Base-by-base conservation (phyloP, 1,284 basidiomycete species). In the Sporisorium scitamineum region DNA sequence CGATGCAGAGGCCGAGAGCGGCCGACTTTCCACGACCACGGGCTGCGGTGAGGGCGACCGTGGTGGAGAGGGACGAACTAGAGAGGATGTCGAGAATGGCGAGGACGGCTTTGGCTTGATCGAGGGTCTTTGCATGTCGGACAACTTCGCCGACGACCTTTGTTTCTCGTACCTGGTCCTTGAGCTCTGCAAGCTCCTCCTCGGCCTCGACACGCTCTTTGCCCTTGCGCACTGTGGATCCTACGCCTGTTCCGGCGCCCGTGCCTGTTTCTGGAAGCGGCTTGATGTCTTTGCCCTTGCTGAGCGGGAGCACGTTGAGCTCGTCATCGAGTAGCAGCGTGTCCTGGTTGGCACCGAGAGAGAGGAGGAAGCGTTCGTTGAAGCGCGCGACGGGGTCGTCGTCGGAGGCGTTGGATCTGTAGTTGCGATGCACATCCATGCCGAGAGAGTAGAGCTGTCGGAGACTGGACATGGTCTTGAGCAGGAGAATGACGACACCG, bases 21-120 rank as follows among this genome's bases (percentile, higher is more conserved):
- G 97, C 96, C 24, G 94, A 97, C 87, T 99, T 99, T 69, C 97
- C 97, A 34, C 97, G 91, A 78, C 97, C 97, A 86, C 97, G 92
- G 10, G 90, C 92, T 55, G 97, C 96, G 0, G 97, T 99, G 10
- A 99, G 89, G 0, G 96, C 92, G 27, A 98, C 94, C 0, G 96
- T 99, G 3, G 94, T 95, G 1, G 93, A 94, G 1, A 99, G 89
- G 0, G 94, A 79, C 5, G 80, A 79, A 47, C 82, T 80, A 3
- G 83, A 75, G 14, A 85, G 64, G 54, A 84, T 76, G 59, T 85
- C 82, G 50, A 85, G 76, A 37, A 85, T 81, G 52, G 80, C 81
- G 37, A 85, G 78, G 5, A 85, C 77, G 1, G 79, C 82, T 44
- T 70, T 73, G 29, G 82, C 84, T 86, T 97, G 95, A 84, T 98